Evolutionary conservation across 352 stramenopile species (phyloP).

Genomic region (Pythium pyrilobum): DNA sequence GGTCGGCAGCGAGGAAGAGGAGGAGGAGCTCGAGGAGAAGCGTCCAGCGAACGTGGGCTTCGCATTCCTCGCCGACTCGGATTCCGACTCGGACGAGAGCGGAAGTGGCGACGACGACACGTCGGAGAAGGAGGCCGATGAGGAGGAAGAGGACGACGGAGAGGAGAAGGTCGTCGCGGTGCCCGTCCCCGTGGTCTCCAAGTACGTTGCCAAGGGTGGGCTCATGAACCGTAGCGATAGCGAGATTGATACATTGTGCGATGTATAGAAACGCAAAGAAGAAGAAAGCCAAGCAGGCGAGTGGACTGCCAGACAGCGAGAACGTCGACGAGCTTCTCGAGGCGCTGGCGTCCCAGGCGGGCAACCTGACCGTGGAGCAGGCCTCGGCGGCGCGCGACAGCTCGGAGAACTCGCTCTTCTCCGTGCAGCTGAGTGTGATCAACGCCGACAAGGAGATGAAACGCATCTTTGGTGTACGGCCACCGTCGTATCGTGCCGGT

Average conservation of each 20-base stretch:
- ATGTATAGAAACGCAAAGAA: conserved; percentile 30
- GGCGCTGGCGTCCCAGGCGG: conserved; percentile 39
- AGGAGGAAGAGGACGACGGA: conserved; percentile 24
- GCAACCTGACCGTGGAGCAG: conserved; percentile 35
- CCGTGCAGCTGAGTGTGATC: conserved; percentile 63
- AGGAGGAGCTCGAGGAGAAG: conserved; percentile 51
- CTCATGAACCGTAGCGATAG: no score
- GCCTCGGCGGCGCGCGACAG: conserved; percentile 25
- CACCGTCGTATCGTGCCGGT: background rate
- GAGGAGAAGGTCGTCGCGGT: background rate
- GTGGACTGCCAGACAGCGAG: conserved; percentile 16
- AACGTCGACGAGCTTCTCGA: conserved; percentile 71
- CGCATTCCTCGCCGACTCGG: conserved; percentile 64
- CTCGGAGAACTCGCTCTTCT: conserved; percentile 54
- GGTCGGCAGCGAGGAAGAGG: conserved; percentile 25
- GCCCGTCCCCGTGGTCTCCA: background rate
- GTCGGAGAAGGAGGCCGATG: conserved; percentile 24
- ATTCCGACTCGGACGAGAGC: conserved; percentile 38
- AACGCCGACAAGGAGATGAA: conserved; percentile 89
- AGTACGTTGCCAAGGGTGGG: conserved; percentile 7
- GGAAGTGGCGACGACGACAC: conserved; percentile 25
- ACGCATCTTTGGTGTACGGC: conserved; percentile 74
- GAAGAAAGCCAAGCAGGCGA: conserved; percentile 18
- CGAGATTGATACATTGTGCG: background rate
- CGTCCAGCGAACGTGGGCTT: conserved; percentile 51